phyloP scores from a whole-genome alignment of 2,329 filamentous ascomycete genomes.

The Botrytis galanthina region DNA sequence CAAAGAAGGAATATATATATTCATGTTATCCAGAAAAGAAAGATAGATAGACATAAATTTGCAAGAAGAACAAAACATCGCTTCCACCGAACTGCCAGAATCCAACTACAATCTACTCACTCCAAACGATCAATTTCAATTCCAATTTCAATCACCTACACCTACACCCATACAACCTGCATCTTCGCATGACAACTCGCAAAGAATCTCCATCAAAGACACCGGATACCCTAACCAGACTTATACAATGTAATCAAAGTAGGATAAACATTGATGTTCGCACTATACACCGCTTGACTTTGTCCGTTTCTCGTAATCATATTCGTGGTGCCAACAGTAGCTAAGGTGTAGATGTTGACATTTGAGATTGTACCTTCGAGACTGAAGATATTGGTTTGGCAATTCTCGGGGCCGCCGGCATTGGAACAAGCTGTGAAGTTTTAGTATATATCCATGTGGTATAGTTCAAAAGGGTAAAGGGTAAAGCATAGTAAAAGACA shows the following conservation, averaged over 20 bases:
- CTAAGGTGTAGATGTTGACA: slow-evolving; percentile 29
- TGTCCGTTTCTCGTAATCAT: slow-evolving; percentile 29
- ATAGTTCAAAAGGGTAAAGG: background rate
- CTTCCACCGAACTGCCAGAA: background rate
- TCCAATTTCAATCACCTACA: background rate
- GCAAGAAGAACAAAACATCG: background rate
- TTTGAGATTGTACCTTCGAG: slow-evolving; percentile 25
- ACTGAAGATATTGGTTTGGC: slow-evolving; percentile 30
- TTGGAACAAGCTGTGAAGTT: slow-evolving; percentile 24
- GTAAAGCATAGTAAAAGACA: background rate
- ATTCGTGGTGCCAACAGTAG: slow-evolving; percentile 28
- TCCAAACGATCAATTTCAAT: background rate
- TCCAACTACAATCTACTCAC: background rate
- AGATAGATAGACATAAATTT: background rate
- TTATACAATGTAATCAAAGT: slow-evolving; percentile 18
- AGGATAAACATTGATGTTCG: slow-evolving; percentile 26
- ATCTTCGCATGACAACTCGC: background rate
- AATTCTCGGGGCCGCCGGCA: slow-evolving; percentile 23
- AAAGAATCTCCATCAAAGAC: background rate
- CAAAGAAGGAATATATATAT: background rate
- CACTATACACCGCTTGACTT: slow-evolving; percentile 21
- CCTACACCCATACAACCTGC: background rate
- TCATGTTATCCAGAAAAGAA: background rate
- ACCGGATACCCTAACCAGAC: background rate
- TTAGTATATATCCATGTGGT: background rate